Base-by-base conservation (phyloP, 768 basidiomycete genomes). In the Auricularia heimuer region DNA sequence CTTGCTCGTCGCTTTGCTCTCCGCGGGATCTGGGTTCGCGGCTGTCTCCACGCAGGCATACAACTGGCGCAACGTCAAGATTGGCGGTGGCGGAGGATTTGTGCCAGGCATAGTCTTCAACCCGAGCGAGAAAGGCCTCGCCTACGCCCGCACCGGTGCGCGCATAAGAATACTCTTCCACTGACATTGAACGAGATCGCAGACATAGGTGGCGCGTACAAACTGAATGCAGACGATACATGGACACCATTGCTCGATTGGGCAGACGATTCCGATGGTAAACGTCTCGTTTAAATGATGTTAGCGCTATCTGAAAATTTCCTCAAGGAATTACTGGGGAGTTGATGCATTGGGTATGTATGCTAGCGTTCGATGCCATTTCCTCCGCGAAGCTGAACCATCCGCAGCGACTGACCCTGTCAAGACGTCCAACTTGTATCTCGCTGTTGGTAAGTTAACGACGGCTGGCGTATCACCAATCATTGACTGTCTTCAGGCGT, bases 211-310 rank as follows among this genome's bases (percentile, higher is more conserved):
- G 85, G 85, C 34, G 84, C 82, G 24, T 86, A 87, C 73, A 83
- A 78, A 69, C 73, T 87, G 70, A 86, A 87, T 70, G 47, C 82
- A 1, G 82, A 85, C 68, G 81, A 84, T 62, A 60, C 82, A 2
- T 87, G 86, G 86, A 83, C 83, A 0, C 84, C 85, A 47, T 73
- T 87, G 24, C 75, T 85, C 44, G 86, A 87, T 69, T 86, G 83
- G 65, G 79, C 70, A 35, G 75, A 76, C 65, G 65, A 77, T 67
- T 77, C 76, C 69, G 77, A 58, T 86, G 85, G 85, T 80, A 83
- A 16, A 24, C 54, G 14, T 61, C 14, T 35, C 11, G 33, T 29
- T 29, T 29, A 29, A 29, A 29, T 51, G 39, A 16, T n/a, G n/a
- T 21, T 11, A 36, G n/a, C 16, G 21, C 16, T 51, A 21, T 35